Base-by-base conservation (phyloP, 805 yeast species). In the Yarrowia bubula region DNA sequence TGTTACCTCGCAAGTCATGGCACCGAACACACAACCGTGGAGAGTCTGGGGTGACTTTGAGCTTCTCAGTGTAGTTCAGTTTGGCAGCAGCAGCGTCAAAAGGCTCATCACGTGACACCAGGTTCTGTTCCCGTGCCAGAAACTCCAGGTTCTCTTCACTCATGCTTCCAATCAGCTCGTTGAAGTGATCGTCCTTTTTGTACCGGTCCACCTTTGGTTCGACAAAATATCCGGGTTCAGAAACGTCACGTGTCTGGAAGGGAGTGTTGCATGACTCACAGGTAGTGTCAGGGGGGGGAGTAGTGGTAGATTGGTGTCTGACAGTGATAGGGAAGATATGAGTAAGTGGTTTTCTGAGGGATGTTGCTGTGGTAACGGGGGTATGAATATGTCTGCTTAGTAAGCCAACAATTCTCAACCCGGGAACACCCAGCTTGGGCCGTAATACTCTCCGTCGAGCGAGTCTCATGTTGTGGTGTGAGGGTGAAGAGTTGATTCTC, bases 121-220 rank as follows among this genome's bases (percentile, higher is more conserved):
- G 39, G 18, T 35, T 35, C 35, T 58, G 64, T 13, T 58, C 64
- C 0, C 64, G 41, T 10, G 64, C 64, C 37, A 58, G 33, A 44
- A 58, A 58, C 43, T 58, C 64, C 22, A 43, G 50, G 13, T 32
- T 28, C n/a, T 58, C 51, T 4, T 31, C 64, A 14, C 51, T 58
- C 64, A 58, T 58, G 35, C 14, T 43, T 2, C 37, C 37, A 10
- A 58, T 58, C 32, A 58, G 35, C 2, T 9, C 14, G 22, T 58
- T 35, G 42, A 58, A 58, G 15, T 35, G 32, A 14, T 55, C 61
- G 28, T 55, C 61, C n/a, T 1, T 11, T 7, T 53, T 53, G 47
- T 6, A 9, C 1, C 31, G 10, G 4, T 3, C 14, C 9, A 28
- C 15, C 31, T 55, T 55, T 38, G 61, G 61, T 11, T 28, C 39